Percentiles rank a stretch among this genome's conserved stretches.
phyloP scores from a whole-genome alignment of 257 asterid species.

The Gynochthodes officinalis region DNA sequence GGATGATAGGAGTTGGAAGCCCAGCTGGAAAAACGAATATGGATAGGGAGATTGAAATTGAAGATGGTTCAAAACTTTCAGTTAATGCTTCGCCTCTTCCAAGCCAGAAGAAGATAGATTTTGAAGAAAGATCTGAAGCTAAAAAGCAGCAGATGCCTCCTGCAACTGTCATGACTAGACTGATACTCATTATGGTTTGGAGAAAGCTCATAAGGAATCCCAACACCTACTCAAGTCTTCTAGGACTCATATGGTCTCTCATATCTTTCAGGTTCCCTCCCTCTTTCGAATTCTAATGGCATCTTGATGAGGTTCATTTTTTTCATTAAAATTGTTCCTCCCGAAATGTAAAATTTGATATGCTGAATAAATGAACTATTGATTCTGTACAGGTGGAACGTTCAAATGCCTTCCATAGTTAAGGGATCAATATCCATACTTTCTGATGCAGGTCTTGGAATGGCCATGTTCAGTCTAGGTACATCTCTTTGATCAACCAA shows the following conservation, averaged over 20 bases:
- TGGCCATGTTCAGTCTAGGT: constrained; percentile 98
- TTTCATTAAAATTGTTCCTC: not conserved
- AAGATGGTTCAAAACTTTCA: constrained; percentile 43
- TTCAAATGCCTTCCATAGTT: constrained; percentile 81
- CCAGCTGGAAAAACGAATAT: constrained; percentile 43
- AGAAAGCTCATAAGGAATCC: constrained; percentile 92
- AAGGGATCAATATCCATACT: constrained; percentile 83
- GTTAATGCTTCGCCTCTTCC: constrained; percentile 54
- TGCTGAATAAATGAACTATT: not conserved
- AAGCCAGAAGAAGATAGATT: constrained; percentile 50
- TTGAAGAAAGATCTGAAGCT: constrained; percentile 42
- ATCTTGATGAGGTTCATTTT: not conserved
- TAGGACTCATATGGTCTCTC: constrained; percentile 88
- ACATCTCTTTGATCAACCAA: not conserved
- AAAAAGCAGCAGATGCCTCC: constrained; percentile 90
- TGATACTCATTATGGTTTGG: constrained; percentile 92
- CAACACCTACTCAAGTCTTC: constrained; percentile 79
- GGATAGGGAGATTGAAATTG: constrained; percentile 62
- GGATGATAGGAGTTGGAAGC: constrained; percentile 40
- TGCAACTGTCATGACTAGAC: constrained; percentile 90
- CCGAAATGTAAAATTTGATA: too few species aligned
- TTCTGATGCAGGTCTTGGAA: constrained; percentile 96
- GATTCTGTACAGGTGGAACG: constrained; percentile 57
- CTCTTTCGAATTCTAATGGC: not conserved
- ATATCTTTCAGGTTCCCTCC: constrained; percentile 66